phyloP scores from a whole-genome alignment of 768 basidiomycete genomes.

The Cytidiella melzeri region DNA sequence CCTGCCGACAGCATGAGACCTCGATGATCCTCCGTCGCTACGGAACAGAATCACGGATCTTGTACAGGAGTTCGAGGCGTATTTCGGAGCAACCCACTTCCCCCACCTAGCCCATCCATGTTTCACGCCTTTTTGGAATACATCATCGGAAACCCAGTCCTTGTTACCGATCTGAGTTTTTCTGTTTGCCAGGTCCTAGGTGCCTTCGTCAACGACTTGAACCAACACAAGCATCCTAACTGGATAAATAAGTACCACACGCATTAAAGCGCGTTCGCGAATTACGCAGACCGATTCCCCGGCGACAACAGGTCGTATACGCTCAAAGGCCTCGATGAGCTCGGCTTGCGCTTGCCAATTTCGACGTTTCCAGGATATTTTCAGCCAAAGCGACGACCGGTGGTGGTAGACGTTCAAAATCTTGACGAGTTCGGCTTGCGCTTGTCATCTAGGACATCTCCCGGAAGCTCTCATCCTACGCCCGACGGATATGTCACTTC shows the following conservation, averaged over 20 bases:
- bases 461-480: background rate
- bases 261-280: background rate
- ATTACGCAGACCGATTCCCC: background rate
- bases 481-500: too few species aligned
- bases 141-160: background rate
- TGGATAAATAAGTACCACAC: background rate
- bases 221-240: background rate
- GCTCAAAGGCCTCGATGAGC: background rate
- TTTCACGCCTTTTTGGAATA: slow-evolving; percentile 1
- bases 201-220: background rate
- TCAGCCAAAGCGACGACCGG: too few species aligned
- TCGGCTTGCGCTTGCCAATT: background rate
- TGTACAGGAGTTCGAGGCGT: slow-evolving; percentile 6
- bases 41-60: background rate
- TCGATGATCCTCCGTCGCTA: background rate
- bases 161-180: background rate
- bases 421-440: too few species aligned
- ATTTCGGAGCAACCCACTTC: background rate
- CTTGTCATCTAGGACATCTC: too few species aligned
- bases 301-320: background rate
- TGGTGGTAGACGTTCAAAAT: too few species aligned
- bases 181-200: background rate
- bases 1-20: background rate
- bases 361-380: too few species aligned
- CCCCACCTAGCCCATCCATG: slow-evolving; percentile 4